These are phyloP conservation scores for Penicillium occitanis DNA, from an alignment of 2,329 filamentous ascomycete species.

Conservation along the genomic window DNA sequence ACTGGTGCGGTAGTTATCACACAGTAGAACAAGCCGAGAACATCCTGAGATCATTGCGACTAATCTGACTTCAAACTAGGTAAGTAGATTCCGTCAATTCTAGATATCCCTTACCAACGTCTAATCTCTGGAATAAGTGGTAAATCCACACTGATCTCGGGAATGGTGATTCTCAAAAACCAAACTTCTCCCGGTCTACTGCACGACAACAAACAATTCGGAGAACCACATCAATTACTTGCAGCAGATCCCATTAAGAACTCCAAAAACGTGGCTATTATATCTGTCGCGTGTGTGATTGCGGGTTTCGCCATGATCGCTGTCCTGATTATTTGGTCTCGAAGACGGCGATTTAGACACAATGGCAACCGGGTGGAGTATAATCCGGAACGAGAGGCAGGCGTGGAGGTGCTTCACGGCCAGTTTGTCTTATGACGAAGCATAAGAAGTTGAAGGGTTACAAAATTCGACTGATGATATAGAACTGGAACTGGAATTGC, in stretches of 20 bases:
- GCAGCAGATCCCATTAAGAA: not conserved
- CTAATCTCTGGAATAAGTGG: not conserved
- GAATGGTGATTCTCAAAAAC: not conserved
- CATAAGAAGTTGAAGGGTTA: too few species aligned
- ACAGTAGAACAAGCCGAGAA: not conserved
- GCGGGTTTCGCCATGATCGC: slow-evolving; percentile 1
- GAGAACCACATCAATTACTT: not conserved
- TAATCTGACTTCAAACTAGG: not conserved
- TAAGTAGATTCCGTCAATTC: not conserved
- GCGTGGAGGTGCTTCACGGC: slow-evolving; percentile 4
- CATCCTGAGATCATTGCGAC: not conserved
- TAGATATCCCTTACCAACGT: not conserved
- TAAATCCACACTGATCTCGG: not conserved
- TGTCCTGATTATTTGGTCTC: not conserved
- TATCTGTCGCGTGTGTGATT: slow-evolving; percentile 10
- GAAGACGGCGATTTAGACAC: not conserved
- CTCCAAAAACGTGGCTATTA: slow-evolving; percentile 5
- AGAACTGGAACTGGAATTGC: too few species aligned
- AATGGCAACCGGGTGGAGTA: slow-evolving; percentile 5
- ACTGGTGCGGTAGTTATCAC: not conserved
- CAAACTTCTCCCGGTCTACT: not conserved
- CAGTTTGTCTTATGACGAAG: not conserved
- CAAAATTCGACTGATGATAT: too few species aligned
- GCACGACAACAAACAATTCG: not conserved
- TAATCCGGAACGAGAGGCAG: not conserved